A percentile compares a stretch with the other conserved stretches of the same genome.
These are phyloP conservation scores for Lichina pygmaea DNA, from an alignment of 495 filamentous ascomycete species.

Conservation along the genomic window DNA sequence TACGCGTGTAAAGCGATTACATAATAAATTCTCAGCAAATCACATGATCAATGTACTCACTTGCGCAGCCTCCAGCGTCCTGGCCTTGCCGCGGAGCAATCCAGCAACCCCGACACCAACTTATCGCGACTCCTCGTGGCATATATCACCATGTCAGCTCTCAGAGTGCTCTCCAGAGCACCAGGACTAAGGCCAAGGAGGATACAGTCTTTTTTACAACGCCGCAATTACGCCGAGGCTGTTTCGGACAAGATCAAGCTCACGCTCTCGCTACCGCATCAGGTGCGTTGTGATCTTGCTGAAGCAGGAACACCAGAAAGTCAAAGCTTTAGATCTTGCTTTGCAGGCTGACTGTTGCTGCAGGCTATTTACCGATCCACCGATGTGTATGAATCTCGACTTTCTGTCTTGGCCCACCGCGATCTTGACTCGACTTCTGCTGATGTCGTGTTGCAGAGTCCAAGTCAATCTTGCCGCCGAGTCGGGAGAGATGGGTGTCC, in stretches of 20 bases:
- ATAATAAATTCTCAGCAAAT: too few species aligned
- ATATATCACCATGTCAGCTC: neutral
- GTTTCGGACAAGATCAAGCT: conserved; percentile 93
- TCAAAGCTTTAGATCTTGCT: neutral
- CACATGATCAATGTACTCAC: too few species aligned
- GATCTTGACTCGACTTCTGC: too few species aligned
- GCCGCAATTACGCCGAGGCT: conserved; percentile 82
- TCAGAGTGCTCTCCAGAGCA: neutral
- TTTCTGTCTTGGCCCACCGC: neutral
- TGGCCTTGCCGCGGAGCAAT: too few species aligned
- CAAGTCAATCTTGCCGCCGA: conserved; percentile 98
- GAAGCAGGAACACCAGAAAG: neutral
- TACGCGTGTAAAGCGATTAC: too few species aligned
- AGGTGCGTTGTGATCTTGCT: conserved; percentile 35
- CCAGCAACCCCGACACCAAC: too few species aligned
- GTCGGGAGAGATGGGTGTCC: conserved; percentile 96
- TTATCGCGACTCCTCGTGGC: too few species aligned
- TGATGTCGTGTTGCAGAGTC: conserved; percentile 24
- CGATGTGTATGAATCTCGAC: conserved; percentile 33
- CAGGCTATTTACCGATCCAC: conserved; percentile 50
- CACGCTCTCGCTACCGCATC: conserved; percentile 87
- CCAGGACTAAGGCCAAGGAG: neutral
- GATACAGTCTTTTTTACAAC: conserved; percentile 20
- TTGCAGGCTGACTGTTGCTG: neutral
- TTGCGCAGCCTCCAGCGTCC: too few species aligned